Conservation (phyloP, 1,284 basidiomycete species). For the Leccinum laetum region DNA sequence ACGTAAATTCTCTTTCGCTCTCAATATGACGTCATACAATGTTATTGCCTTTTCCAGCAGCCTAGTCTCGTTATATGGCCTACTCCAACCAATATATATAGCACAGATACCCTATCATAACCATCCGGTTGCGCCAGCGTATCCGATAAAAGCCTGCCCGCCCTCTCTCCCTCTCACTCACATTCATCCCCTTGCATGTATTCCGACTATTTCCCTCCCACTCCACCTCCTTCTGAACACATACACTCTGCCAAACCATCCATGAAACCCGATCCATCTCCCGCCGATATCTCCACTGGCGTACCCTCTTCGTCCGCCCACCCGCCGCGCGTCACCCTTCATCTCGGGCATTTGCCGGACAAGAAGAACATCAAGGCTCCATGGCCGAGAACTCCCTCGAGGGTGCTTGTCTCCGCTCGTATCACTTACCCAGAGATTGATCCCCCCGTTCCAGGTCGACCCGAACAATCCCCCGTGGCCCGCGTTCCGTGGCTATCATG, state of each 20-base stretch:
- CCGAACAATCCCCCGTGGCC: constrained; percentile 98
- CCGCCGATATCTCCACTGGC: neutral
- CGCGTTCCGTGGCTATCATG: constrained; percentile 92
- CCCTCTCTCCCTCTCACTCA: neutral
- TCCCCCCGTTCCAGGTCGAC: constrained; percentile 52
- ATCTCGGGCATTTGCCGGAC: constrained; percentile 69
- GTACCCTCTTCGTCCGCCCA: constrained; percentile 35
- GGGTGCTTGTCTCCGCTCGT: constrained; percentile 40
- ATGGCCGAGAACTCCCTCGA: constrained; percentile 72
- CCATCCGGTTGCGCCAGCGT: neutral
- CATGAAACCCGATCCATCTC: constrained; percentile 8
- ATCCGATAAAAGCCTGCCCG: constrained; percentile 19
- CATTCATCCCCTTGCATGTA: constrained; percentile 15
- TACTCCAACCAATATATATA: constrained; percentile 26
- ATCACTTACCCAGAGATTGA: neutral
- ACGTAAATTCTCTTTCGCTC: neutral
- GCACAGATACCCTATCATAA: constrained; percentile 1
- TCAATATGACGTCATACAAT: constrained; percentile 26
- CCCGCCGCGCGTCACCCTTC: constrained; percentile 62
- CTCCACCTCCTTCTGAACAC: constrained; percentile 18
- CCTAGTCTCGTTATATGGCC: constrained; percentile 6
- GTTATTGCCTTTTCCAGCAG: constrained; percentile 30
- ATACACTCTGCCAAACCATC: neutral
- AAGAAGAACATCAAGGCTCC: constrained; percentile 68
- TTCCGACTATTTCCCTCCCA: constrained; percentile 27